Evolutionary conservation across 768 basidiomycete species (phyloP).

Genomic region (Mycena pura): DNA sequence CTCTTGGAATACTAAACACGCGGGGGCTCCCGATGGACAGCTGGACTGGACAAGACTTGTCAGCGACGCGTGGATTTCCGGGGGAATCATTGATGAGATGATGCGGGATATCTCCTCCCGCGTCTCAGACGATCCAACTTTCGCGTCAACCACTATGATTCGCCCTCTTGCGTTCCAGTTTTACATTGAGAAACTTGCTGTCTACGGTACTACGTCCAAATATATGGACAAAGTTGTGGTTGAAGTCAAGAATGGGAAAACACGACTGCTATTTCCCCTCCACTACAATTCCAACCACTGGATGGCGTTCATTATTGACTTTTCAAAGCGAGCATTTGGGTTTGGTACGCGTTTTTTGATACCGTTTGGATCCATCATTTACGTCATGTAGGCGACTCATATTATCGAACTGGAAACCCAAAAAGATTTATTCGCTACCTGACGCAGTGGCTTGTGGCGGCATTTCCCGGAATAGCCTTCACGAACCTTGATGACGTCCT

Average conservation of each 20-base stretch:
- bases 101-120: neutral
- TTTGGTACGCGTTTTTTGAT: neutral
- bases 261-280: neutral
- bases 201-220: neutral
- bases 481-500: neutral
- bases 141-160: neutral
- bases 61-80: slow-evolving; percentile 4
- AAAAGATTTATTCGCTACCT: neutral
- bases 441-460: neutral
- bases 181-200: neutral
- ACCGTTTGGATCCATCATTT: neutral
- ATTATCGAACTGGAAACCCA: neutral
- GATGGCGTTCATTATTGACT: neutral
- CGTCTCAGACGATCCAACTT: neutral
- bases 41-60: slow-evolving; percentile 6
- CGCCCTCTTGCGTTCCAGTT: neutral
- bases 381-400: neutral
- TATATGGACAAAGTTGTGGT: neutral
- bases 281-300: neutral
- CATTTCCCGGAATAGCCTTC: neutral
- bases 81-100: slow-evolving; percentile 1
- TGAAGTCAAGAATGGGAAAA: neutral
- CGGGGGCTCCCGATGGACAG: neutral
- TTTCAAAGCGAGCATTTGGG: neutral
- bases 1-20: neutral